phyloP scores from a whole-genome alignment of 805 yeast genomes.

The Saccharomycopsis sp. region DNA sequence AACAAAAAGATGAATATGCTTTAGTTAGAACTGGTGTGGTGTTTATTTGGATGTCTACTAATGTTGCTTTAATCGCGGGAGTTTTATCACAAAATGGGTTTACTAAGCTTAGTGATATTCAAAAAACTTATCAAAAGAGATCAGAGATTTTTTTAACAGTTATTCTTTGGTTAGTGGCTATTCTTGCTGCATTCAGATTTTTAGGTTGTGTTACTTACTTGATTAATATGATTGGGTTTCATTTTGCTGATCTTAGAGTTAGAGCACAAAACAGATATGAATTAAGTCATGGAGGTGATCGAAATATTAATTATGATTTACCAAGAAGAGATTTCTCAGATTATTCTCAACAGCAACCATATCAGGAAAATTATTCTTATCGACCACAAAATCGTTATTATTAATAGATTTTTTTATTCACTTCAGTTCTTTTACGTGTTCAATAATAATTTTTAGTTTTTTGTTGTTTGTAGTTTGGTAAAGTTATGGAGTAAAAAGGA shows the following conservation, averaged over 20 bases:
- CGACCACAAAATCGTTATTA: no score
- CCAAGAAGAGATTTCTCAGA: no score
- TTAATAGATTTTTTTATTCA: no score
- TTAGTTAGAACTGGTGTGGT: conserved; percentile 84
- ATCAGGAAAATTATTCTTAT: no score
- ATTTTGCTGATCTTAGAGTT: background rate
- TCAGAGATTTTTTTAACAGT: conserved; percentile 68
- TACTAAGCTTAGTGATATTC: conserved; percentile 18
- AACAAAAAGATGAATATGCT: conserved; percentile 76
- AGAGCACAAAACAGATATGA: no score
- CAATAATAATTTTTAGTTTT: no score
- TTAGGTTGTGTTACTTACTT: conserved; percentile 62
- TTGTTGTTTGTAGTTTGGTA: no score
- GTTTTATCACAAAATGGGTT: conserved; percentile 78
- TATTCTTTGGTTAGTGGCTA: conserved; percentile 88
- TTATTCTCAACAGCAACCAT: no score
- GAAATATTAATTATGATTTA: no score
- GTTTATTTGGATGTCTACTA: conserved; percentile 79
- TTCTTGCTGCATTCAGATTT: conserved; percentile 75
- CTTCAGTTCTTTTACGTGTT: no score
- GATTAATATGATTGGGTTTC: conserved; percentile 19
- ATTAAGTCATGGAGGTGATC: no score
- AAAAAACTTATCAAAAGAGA: conserved; percentile 26
- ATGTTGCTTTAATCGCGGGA: conserved; percentile 69
- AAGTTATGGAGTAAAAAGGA: no score